Evolutionary conservation across 139 green algal genomes (phyloP).

Genomic region (Coelastrella sp.): DNA sequence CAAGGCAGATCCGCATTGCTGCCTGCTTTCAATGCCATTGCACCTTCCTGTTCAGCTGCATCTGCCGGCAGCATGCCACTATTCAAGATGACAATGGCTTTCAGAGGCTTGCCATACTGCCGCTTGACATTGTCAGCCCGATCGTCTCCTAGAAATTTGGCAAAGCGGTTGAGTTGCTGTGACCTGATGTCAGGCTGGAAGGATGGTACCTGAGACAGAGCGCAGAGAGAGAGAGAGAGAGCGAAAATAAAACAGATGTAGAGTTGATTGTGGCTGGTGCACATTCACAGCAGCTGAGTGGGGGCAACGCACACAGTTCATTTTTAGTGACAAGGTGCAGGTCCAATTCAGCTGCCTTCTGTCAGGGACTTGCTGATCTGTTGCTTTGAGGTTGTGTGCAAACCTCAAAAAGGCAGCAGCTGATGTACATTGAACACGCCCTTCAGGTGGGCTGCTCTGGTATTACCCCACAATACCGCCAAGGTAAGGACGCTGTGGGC

Average conservation of each 20-base stretch:
- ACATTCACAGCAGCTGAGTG: too few species aligned
- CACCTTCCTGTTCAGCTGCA: not conserved
- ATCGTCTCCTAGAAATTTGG: conserved; percentile 74
- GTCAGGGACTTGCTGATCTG: too few species aligned
- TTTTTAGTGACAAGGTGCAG: too few species aligned
- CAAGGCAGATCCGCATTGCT: not conserved
- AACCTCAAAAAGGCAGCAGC: not conserved
- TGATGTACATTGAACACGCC: not conserved
- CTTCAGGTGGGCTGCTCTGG: not conserved
- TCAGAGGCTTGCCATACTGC: conserved; percentile 78
- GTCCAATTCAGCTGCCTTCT: too few species aligned
- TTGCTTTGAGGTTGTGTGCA: too few species aligned
- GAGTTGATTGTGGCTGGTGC: too few species aligned
- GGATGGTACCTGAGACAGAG: conserved; percentile 51
- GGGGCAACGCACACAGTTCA: too few species aligned
- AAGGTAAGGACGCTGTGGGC: not conserved
- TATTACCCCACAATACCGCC: not conserved
- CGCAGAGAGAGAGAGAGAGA: too few species aligned
- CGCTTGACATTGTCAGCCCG: conserved; percentile 65
- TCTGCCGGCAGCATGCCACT: conserved; percentile 51
- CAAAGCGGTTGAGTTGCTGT: conserved; percentile 72
- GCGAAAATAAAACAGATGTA: too few species aligned
- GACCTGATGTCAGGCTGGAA: conserved; percentile 61
- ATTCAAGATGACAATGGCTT: conserved; percentile 71
- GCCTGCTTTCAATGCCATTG: not conserved